Conservation (phyloP, 2,329 filamentous ascomycete species). For the Pezicula rhizophila region DNA sequence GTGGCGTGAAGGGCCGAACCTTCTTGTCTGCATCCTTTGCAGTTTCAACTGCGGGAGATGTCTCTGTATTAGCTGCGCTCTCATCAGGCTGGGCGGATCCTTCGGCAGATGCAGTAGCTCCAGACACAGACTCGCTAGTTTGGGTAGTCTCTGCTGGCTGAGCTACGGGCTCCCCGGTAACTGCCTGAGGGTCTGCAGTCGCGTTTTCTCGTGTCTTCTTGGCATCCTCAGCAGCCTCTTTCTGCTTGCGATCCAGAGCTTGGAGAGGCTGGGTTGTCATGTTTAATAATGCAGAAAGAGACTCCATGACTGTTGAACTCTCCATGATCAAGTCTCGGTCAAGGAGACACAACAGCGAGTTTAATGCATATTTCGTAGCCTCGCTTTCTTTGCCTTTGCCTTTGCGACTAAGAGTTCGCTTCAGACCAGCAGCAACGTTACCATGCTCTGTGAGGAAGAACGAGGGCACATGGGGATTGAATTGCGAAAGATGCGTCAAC, state of each 20-base stretch:
- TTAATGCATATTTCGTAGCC: conserved; percentile 83
- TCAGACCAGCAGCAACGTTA: conserved; percentile 61
- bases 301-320: conserved; percentile 94
- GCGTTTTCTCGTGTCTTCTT: conserved; percentile 31
- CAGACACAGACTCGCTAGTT: conserved; percentile 6
- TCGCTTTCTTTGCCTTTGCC: conserved; percentile 83
- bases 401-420: conserved; percentile 72
- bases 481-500: conserved; percentile 74
- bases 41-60: conserved; percentile 5
- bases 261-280: conserved; percentile 83
- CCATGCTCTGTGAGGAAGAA: conserved; percentile 97
- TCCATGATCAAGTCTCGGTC: conserved; percentile 96
- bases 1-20: conserved; percentile 60
- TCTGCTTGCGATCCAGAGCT: conserved; percentile 74
- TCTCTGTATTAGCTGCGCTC: conserved; percentile 6
- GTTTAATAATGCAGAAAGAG: conserved; percentile 79
- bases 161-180: conserved; percentile 9
- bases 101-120: background rate
- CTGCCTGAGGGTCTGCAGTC: conserved; percentile 2
- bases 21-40: conserved; percentile 26
- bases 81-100: conserved; percentile 9
- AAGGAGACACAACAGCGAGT: conserved; percentile 78
- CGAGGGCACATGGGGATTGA: conserved; percentile 80
- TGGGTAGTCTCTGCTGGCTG: background rate
- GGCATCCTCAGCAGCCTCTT: conserved; percentile 57